Evolutionary conservation across 495 filamentous ascomycete genomes (phyloP), one percentile per base, ranked within the genome.

Genomic region (Aspergillus bridgeri): DNA sequence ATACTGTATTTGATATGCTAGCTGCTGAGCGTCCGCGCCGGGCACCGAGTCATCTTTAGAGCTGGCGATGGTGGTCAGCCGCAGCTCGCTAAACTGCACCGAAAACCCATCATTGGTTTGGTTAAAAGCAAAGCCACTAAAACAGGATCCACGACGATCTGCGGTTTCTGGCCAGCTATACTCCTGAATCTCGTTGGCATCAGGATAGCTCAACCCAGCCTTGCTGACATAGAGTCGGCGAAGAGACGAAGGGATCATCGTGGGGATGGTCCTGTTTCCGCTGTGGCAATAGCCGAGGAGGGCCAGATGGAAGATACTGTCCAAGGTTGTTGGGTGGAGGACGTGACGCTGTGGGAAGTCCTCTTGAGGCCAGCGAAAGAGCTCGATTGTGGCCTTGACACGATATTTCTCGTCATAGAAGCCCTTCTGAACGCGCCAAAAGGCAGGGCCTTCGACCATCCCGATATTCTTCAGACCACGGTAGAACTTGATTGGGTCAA

Each of bases 251-350:
- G 56, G 56, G 25, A 58, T 38, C 45, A 48, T 48, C 9, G 19
- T 48, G 23, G 49, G 24, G 13, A 46, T 48, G 8, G 33, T 22
- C 7, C 27, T 38, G 4, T 47, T 17, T 7, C 46, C 42, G 5
- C 48, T 9, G 5, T 33, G 48, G 15, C 24, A 23, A 19, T 17
- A 42, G 21, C 22, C 23, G 8, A 48, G 11, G 5, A 54, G 25
- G 17, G 20, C 48, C 3, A 51, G 53, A 25, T 71, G 68, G 2
- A 71, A 22, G 17, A 67, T 54, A 11, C 50, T 60, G 48, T 71
- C 68, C 20, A 71, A 50, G 1, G 64, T 65, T 0, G 64, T 63
- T 25, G 68, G 68, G 46, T 71, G 68, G 24, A 71, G 57, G 2
- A 62, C 42, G 23, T 67, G 50, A 22, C 22, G 49, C 49, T 51